phyloP scores from a whole-genome alignment of 1,139 yeast species.

The Sugiyamaella paludigena region DNA sequence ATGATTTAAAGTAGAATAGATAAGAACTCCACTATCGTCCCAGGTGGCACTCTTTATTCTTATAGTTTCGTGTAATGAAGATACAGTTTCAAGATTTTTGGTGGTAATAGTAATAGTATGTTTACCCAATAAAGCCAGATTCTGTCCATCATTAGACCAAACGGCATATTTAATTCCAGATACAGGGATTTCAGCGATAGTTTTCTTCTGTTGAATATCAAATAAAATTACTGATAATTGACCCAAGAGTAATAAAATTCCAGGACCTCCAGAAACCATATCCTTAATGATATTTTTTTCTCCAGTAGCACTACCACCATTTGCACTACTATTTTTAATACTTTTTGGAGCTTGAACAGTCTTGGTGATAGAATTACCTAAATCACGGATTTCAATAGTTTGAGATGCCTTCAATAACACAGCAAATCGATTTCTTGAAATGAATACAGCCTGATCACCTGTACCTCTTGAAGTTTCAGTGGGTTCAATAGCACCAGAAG shows the following conservation, averaged over 20 bases:
- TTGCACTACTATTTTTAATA: not conserved
- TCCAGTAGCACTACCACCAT: not conserved
- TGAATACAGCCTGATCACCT: conserved; percentile 83
- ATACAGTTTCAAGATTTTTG: conserved; percentile 70
- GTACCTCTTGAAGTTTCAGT: conserved; percentile 73
- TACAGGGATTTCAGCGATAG: conserved; percentile 64
- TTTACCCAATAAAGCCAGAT: conserved; percentile 84
- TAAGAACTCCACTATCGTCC: conserved; percentile 91
- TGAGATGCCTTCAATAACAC: conserved; percentile 66
- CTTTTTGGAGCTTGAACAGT: conserved; percentile 70
- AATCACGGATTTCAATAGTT: conserved; percentile 76
- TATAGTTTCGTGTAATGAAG: conserved; percentile 93
- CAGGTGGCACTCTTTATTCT: conserved; percentile 97
- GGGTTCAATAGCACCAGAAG: conserved; percentile 91
- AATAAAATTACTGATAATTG: conserved; percentile 69
- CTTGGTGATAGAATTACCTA: conserved; percentile 78
- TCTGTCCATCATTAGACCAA: conserved; percentile 87
- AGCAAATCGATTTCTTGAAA: conserved; percentile 92
- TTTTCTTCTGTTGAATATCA: conserved; percentile 92
- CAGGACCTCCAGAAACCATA: conserved; percentile 79
- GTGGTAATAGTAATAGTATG: conserved; percentile 90
- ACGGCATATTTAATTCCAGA: conserved; percentile 76
- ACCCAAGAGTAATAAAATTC: conserved; percentile 75
- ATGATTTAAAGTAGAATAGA: conserved; percentile 93
- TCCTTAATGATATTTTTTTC: conserved; percentile 48